Evolutionary conservation across 257 asterid species (phyloP).

Genomic region (Fraxinus quadrangulata): DNA sequence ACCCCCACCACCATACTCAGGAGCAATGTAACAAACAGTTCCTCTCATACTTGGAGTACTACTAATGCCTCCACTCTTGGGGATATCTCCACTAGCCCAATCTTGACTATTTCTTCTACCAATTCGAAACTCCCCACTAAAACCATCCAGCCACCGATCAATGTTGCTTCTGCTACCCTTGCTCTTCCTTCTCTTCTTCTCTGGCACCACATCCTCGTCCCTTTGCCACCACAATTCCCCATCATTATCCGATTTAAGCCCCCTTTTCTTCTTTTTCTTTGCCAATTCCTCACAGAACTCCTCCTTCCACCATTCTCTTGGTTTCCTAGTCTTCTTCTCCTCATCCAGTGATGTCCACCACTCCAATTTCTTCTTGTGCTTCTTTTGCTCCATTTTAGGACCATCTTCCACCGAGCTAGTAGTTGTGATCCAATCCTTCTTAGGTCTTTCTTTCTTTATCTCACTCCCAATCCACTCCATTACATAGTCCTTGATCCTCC

Average conservation of each 20-base stretch:
- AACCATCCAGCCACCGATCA: conserved; percentile 82
- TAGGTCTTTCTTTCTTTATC: conserved; percentile 73
- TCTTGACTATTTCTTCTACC: conserved; percentile 81
- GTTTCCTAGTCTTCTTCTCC: conserved; percentile 58
- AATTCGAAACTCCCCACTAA: conserved; percentile 75
- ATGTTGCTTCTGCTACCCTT: conserved; percentile 62
- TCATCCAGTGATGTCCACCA: conserved; percentile 76
- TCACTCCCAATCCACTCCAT: conserved; percentile 98
- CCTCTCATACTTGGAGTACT: conserved; percentile 99
- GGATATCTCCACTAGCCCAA: conserved; percentile 65
- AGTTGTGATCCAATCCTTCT: conserved; percentile 68
- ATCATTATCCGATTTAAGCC: conserved; percentile 29
- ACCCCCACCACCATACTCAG: conserved; percentile 78
- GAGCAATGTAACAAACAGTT: conserved; percentile 89
- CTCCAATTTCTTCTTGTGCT: conserved; percentile 64
- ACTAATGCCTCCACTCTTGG: conserved; percentile 89
- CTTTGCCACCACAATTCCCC: conserved; percentile 84
- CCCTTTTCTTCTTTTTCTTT: conserved; percentile 70
- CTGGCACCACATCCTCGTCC: conserved; percentile 60
- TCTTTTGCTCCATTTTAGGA: conserved; percentile 45
- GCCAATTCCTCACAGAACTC: conserved; percentile 83
- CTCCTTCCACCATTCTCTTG: conserved; percentile 97
- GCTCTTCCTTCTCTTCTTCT: conserved; percentile 57
- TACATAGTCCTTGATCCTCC: conserved; percentile 84
- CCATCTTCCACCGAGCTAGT: conserved; percentile 39